These are phyloP conservation scores for Pseudogymnoascus destructans DNA, from an alignment of 2,329 filamentous ascomycete species.

Conservation along the genomic window DNA sequence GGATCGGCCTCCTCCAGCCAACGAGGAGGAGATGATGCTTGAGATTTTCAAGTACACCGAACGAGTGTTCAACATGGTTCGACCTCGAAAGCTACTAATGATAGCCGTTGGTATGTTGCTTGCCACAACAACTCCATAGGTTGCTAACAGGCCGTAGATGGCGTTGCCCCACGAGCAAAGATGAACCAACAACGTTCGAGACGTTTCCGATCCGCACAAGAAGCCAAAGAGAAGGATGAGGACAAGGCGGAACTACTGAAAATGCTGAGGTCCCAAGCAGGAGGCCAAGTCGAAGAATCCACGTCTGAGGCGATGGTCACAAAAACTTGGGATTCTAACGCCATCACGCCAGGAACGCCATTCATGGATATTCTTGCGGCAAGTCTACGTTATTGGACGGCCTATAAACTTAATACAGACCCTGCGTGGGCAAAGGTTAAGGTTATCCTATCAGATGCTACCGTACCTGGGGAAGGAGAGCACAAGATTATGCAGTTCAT, in stretches of 20 bases:
- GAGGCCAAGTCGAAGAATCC: slow-evolving; percentile 48
- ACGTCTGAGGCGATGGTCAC: slow-evolving; percentile 52
- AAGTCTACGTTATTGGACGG: slow-evolving; percentile 89
- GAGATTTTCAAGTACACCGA: slow-evolving; percentile 99
- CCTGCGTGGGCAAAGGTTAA: slow-evolving; percentile 92
- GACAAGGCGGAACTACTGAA: slow-evolving; percentile 83
- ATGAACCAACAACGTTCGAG: slow-evolving; percentile 99
- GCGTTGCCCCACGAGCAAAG: slow-evolving; percentile 92
- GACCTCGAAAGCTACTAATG: slow-evolving; percentile 89
- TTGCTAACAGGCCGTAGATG: slow-evolving; percentile 43
- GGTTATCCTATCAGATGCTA: slow-evolving; percentile 96
- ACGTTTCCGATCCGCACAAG: slow-evolving; percentile 86
- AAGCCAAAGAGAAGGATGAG: slow-evolving; percentile 85
- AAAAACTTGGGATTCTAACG: slow-evolving; percentile 82
- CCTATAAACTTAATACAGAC: slow-evolving; percentile 95
- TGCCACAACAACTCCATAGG: not conserved
- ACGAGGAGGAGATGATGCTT: slow-evolving; percentile 99
- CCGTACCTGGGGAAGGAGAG: slow-evolving; percentile 93
- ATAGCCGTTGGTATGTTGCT: slow-evolving; percentile 71
- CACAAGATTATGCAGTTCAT: slow-evolving; percentile 99
- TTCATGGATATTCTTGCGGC: slow-evolving; percentile 95
- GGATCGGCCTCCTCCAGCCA: slow-evolving; percentile 76
- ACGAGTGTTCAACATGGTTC: slow-evolving; percentile 95
- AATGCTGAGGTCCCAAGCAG: slow-evolving; percentile 66
- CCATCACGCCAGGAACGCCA: slow-evolving; percentile 89